Base-by-base conservation (phyloP, 305 asterid species). In the Fraxinus xanthoxyloides region DNA sequence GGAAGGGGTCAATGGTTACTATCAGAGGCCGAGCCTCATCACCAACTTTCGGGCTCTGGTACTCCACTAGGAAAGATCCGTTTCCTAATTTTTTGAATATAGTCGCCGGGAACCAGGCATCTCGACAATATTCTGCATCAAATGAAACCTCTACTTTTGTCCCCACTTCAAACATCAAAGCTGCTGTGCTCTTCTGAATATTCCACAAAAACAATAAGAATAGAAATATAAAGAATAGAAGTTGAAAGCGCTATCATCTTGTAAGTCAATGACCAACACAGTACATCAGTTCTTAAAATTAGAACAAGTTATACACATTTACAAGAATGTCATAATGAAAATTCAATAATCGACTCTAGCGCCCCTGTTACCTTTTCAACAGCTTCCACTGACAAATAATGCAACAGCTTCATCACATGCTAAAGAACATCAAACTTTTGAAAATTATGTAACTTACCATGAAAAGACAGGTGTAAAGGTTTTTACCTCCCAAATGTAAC, bases 81-180 rank as follows among this genome's bases (percentile, higher is more conserved):
- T 91, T 81, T 54, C 86, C 90, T 69, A 77, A 28, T 72, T 82
- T 85, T 70, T 88, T 82, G 4, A 72, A 78, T 80, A 95, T 81
- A 65, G 85, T 85, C 12, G 92, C 92, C 0, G 93, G 94, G 77
- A 89, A 92, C 98, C 98, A 95, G 67, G 87, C 90, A 80, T 86
- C 93, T 74, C 69, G 87, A 32, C 51, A 59, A 80, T 84, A 87
- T 81, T 86, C 89, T 54, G 80, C 48, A 69, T 89, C 92, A 56
- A 90, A 87, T 13, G 93, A 90, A 67, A 94, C 93, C 82, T 95
- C 98, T 46, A 93, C 98, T 77, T 86, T 86, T 77, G 86, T 85
- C 46, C 95, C 97, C 56, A 86, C 89, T 61, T 88, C 90, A 88
- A 88, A 92, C 92, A 93, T 88, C 72, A 87, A 84, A 59, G 89